phyloP scores from a whole-genome alignment of 306 rosid species.

The Betula pendula region DNA sequence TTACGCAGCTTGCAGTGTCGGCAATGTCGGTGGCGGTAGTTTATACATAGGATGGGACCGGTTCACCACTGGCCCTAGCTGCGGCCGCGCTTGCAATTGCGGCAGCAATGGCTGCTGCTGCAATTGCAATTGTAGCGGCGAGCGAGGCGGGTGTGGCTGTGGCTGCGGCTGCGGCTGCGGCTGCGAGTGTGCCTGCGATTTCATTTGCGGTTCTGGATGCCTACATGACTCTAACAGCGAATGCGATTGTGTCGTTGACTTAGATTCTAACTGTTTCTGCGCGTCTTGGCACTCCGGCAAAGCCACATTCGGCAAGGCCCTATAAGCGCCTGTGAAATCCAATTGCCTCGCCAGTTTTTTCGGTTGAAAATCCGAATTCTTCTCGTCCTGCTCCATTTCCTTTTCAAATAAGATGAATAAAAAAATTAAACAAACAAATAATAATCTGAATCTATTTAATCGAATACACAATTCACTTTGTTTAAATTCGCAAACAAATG shows the following conservation, averaged over 20 bases:
- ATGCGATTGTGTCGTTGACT: conserved; percentile 15
- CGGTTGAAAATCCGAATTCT: conserved; percentile 37
- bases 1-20: conserved; percentile 42
- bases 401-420: not conserved
- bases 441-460: not conserved
- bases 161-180: conserved; percentile 13
- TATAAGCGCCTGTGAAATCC: conserved; percentile 47
- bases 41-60: conserved; percentile 48
- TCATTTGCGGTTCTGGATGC: conserved; percentile 7
- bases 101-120: conserved; percentile 28
- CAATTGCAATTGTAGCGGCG: conserved; percentile 26
- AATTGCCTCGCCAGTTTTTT: conserved; percentile 60
- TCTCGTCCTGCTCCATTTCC: conserved; percentile 63
- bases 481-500: not conserved
- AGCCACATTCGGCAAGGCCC: conserved; percentile 22
- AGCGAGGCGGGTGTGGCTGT: conserved; percentile 1
- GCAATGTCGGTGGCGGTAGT: conserved; percentile 34
- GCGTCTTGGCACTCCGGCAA: conserved; percentile 21
- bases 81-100: conserved; percentile 28
- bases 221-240: not conserved
- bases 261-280: conserved; percentile 10
- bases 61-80: conserved; percentile 30
- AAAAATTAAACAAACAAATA: not conserved
- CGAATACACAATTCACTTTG: conserved; percentile 1
- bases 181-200: not conserved